phyloP scores from a whole-genome alignment of 495 filamentous ascomycete species.

The Talaromyces ruber region DNA sequence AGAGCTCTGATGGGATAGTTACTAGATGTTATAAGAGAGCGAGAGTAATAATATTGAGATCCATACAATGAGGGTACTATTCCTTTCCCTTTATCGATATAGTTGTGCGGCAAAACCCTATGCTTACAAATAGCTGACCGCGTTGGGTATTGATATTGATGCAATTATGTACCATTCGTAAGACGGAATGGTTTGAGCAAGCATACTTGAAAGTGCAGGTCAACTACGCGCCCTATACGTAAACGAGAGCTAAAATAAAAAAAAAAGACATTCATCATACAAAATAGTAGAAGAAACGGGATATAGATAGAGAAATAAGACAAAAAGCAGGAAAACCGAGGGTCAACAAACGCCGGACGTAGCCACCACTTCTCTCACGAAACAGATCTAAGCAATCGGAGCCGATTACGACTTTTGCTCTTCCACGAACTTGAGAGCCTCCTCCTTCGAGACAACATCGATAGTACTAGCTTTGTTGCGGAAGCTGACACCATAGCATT shows the following conservation, averaged over 20 bases:
- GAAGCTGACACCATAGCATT: conserved; percentile 96
- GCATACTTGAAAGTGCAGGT: neutral
- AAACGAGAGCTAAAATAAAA: neutral
- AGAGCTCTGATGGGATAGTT: conserved; percentile 37
- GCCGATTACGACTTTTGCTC: conserved; percentile 46
- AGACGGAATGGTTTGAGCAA: neutral
- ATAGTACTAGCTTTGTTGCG: conserved; percentile 87
- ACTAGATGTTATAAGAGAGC: neutral
- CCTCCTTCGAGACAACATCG: conserved; percentile 76
- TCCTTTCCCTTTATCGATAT: neutral
- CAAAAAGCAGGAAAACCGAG: neutral
- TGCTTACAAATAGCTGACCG: no score
- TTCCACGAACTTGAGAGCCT: conserved; percentile 90
- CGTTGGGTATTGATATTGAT: no score
- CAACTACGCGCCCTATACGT: neutral
- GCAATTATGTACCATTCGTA: no score
- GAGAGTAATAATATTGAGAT: neutral
- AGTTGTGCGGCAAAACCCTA: no score
- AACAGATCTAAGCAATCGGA: neutral
- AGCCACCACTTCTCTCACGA: neutral
- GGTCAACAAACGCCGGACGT: neutral
- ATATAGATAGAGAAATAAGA: neutral
- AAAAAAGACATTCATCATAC: neutral
- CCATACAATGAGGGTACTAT: neutral
- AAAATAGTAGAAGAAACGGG: neutral